These are phyloP conservation scores for Lentinula raphanica DNA, from an alignment of 768 basidiomycete genomes.

Conservation along the genomic window DNA sequence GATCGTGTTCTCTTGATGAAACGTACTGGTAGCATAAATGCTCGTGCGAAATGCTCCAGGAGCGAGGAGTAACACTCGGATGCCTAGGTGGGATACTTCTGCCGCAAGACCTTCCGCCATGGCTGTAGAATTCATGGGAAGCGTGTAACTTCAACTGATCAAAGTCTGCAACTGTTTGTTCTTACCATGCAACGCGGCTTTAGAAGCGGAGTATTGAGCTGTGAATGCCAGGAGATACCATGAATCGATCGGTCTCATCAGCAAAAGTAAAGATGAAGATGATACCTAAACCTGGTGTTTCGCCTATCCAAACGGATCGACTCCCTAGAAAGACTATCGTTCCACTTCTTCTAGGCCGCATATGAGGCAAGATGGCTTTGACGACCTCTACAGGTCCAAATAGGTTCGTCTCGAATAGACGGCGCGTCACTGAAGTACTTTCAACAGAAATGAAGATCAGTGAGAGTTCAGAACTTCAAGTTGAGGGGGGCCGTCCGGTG, in stretches of 20 bases:
- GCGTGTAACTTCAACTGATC: too few relatives aligned
- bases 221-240: neutral
- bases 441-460: neutral
- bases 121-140: neutral
- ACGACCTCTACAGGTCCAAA: conserved; percentile 53
- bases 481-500: too few relatives aligned
- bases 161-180: too few relatives aligned
- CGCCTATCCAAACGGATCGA: conserved; percentile 46
- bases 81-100: neutral
- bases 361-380: conserved; percentile 43
- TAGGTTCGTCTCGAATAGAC: conserved; percentile 44
- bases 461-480: too few relatives aligned
- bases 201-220: conserved; percentile 4
- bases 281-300: conserved; percentile 18
- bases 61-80: conserved; percentile 3
- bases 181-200: conserved; percentile 5
- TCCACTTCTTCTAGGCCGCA: conserved; percentile 39
- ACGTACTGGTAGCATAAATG: conserved; percentile 13
- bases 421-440: conserved; percentile 8
- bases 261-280: neutral
- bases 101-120: neutral
- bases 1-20: conserved; percentile 34
- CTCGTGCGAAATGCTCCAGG: conserved; percentile 5
- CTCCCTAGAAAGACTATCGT: conserved; percentile 51
- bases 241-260: neutral